A percentile compares a stretch with the other conserved stretches of the same genome.
Evolutionary conservation across 208 protist genomes (phyloP).

Genomic region (Tritrichomonas foetus): DNA sequence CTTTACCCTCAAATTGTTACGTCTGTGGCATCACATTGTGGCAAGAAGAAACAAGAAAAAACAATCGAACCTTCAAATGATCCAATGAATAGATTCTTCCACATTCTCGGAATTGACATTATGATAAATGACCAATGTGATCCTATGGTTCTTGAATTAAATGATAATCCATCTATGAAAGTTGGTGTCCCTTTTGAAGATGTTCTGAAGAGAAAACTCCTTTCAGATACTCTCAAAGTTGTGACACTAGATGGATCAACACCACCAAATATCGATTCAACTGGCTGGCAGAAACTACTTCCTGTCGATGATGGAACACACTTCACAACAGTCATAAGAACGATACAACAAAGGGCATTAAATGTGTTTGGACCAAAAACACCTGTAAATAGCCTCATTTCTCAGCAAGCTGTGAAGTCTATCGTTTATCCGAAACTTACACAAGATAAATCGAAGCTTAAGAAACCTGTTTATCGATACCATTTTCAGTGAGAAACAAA

Average conservation of each 20-base stretch:
- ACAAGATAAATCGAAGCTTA: too few relatives aligned
- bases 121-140: neutral
- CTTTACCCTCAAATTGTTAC: neutral
- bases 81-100: neutral
- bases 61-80: neutral
- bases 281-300: neutral
- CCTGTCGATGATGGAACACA: neutral
- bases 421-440: slow-evolving; percentile 1
- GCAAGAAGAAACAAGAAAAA: neutral
- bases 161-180: neutral
- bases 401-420: neutral
- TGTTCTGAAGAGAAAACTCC: neutral
- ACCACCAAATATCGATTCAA: neutral
- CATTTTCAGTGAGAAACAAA: too few relatives aligned
- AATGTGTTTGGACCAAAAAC: neutral
- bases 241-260: neutral
- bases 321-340: neutral
- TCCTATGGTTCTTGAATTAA: neutral
- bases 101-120: slow-evolving; percentile 23
- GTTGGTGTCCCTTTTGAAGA: neutral
- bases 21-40: neutral
- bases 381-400: neutral
- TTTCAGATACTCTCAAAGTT: neutral
- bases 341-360: neutral
- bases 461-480: too few relatives aligned